phyloP scores from a whole-genome alignment of 202 grass and related monocot genomes.

The Schoenoplectus triqueter region DNA sequence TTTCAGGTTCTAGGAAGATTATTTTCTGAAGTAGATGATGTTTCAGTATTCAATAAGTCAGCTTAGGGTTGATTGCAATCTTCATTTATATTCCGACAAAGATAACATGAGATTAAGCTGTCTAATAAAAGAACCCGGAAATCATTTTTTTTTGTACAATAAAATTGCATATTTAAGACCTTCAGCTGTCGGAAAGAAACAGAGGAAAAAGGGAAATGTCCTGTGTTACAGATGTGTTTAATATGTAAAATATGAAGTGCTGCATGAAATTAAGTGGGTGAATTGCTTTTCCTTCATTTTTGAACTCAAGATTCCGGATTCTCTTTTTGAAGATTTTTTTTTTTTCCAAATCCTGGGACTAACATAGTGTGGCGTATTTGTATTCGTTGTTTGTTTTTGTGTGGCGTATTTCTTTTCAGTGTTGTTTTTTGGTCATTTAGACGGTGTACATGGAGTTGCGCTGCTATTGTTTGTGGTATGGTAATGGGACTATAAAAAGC shows the following conservation, averaged over 20 bases:
- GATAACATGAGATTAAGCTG: background rate
- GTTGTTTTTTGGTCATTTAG: background rate
- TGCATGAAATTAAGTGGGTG: background rate
- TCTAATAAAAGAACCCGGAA: conserved; percentile 17
- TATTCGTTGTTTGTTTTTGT: background rate
- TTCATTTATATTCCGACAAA: background rate
- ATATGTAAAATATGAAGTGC: background rate
- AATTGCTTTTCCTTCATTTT: conserved; percentile 7
- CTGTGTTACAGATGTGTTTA: background rate
- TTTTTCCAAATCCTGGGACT: background rate
- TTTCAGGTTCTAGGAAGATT: conserved; percentile 30
- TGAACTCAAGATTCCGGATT: background rate
- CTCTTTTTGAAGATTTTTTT: background rate
- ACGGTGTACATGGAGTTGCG: background rate
- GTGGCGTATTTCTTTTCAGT: no score
- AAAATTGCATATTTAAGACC: conserved; percentile 24
- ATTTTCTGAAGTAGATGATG: background rate
- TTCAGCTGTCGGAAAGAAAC: background rate
- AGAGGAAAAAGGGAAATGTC: background rate
- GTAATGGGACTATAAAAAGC: no score
- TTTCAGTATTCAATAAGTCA: conserved; percentile 14
- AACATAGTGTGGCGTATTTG: background rate
- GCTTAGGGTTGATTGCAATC: conserved; percentile 1
- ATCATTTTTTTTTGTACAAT: background rate
- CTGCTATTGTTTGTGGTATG: background rate